These are phyloP conservation scores for Lodderomyces pseudojiufengensis DNA, from an alignment of 1,139 yeast genomes.

Conservation along the genomic window DNA sequence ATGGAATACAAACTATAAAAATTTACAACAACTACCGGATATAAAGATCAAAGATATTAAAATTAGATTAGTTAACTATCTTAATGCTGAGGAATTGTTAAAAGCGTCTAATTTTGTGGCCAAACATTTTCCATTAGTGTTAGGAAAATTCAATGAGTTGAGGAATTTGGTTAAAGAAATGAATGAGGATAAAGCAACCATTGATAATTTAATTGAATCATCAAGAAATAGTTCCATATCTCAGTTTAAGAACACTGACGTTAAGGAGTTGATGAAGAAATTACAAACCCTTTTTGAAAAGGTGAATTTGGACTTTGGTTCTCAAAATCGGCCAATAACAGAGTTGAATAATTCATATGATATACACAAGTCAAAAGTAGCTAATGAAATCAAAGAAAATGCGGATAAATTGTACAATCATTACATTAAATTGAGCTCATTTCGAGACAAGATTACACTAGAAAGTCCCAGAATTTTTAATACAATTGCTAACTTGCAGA, in stretches of 20 bases:
- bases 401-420: constrained; percentile 15
- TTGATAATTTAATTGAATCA: constrained; percentile 33
- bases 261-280: constrained; percentile 6
- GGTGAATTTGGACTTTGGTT: neutral
- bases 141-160: constrained; percentile 39
- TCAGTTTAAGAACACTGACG: constrained; percentile 23
- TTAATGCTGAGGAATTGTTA: constrained; percentile 25
- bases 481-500: constrained; percentile 36
- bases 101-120: constrained; percentile 23
- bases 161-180: constrained; percentile 27
- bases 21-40: constrained; percentile 35
- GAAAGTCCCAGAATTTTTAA: constrained; percentile 27
- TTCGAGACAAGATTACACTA: constrained; percentile 23
- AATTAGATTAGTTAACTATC: constrained; percentile 20
- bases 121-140: constrained; percentile 27
- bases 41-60: constrained; percentile 15
- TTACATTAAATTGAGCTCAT: constrained; percentile 19
- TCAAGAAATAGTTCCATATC: constrained; percentile 34
- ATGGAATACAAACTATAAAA: constrained; percentile 47
- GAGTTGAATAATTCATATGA: neutral
- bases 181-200: constrained; percentile 23
- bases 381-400: constrained; percentile 11
- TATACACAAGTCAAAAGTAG: neutral
- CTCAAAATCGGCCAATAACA: neutral
- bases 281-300: constrained; percentile 1